These are phyloP conservation scores for Yarrowia keelungensis DNA, from an alignment of 805 yeast genomes.

Conservation along the genomic window DNA sequence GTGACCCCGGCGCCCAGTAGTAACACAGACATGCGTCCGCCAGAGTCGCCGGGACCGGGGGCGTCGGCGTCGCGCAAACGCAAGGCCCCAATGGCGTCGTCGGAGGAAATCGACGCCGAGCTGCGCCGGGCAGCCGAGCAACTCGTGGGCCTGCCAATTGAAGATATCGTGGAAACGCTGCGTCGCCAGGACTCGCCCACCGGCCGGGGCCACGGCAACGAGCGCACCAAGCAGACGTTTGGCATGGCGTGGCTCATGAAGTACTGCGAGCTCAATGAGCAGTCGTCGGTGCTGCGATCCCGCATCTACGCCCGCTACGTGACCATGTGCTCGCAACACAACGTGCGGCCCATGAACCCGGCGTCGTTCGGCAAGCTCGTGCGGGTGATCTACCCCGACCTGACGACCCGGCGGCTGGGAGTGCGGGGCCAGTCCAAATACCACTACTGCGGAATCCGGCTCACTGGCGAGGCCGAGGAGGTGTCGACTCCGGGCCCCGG, in stretches of 20 bases:
- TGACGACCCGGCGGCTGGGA: slow-evolving; percentile 80
- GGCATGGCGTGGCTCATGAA: slow-evolving; percentile 82
- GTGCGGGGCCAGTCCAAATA: slow-evolving; percentile 82
- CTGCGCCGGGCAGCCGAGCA: slow-evolving; percentile 41
- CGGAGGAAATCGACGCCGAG: slow-evolving; percentile 41
- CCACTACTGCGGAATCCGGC: slow-evolving; percentile 80
- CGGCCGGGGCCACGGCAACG: slow-evolving; percentile 43
- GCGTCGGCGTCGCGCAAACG: slow-evolving; percentile 30
- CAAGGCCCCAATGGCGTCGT: slow-evolving; percentile 30
- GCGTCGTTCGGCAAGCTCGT: slow-evolving; percentile 82
- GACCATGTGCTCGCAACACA: slow-evolving; percentile 60
- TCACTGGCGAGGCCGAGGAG: slow-evolving; percentile 50
- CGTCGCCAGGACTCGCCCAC: slow-evolving; percentile 40
- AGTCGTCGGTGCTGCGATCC: slow-evolving; percentile 68
- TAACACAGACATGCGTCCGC: slow-evolving; percentile 29
- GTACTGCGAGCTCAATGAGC: slow-evolving; percentile 60
- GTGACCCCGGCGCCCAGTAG: slow-evolving; percentile 4
- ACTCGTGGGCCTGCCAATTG: slow-evolving; percentile 40
- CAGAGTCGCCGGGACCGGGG: slow-evolving; percentile 17
- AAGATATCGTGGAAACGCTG: slow-evolving; percentile 42
- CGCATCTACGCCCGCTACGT: slow-evolving; percentile 73
- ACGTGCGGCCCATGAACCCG: slow-evolving; percentile 67
- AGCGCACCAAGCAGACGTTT: slow-evolving; percentile 63
- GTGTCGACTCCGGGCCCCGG: slow-evolving; percentile 19
- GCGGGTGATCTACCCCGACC: slow-evolving; percentile 65